These are phyloP conservation scores for Talinum fruticosum DNA, from an alignment of 148 eudicot species.

Conservation along the genomic window DNA sequence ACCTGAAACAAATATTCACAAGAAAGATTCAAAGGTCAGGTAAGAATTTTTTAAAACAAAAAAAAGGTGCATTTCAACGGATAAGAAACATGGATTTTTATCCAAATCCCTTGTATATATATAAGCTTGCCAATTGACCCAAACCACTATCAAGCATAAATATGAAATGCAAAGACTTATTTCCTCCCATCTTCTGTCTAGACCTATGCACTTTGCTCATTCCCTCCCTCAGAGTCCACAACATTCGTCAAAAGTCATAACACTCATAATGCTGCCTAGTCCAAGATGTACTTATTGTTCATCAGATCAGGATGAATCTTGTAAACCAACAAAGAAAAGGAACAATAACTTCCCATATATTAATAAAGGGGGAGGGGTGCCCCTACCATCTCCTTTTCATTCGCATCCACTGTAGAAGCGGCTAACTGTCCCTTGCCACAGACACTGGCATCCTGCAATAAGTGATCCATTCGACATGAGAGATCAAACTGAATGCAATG, in stretches of 20 bases:
- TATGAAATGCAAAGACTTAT: background rate
- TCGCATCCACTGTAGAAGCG: background rate
- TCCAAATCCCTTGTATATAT: background rate
- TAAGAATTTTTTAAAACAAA: background rate
- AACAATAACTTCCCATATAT: background rate
- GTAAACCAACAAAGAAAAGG: background rate
- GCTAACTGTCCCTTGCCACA: background rate
- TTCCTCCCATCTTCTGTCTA: background rate
- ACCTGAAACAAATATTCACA: conserved; percentile 36
- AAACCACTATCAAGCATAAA: background rate
- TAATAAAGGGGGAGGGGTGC: background rate
- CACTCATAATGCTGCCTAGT: background rate
- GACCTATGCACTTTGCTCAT: background rate
- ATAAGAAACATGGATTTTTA: background rate
- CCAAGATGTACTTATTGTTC: background rate
- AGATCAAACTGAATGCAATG: background rate
- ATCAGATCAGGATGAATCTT: background rate
- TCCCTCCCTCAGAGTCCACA: background rate
- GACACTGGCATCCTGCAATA: conserved; percentile 11
- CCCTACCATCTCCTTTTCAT: conserved; percentile 6
- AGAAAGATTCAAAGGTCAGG: background rate
- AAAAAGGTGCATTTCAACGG: background rate
- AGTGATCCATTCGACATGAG: background rate
- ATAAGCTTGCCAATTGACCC: background rate
- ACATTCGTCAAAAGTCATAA: background rate